Conservation (phyloP, 2,329 filamentous ascomycete species). For the Xylaria sp. region DNA sequence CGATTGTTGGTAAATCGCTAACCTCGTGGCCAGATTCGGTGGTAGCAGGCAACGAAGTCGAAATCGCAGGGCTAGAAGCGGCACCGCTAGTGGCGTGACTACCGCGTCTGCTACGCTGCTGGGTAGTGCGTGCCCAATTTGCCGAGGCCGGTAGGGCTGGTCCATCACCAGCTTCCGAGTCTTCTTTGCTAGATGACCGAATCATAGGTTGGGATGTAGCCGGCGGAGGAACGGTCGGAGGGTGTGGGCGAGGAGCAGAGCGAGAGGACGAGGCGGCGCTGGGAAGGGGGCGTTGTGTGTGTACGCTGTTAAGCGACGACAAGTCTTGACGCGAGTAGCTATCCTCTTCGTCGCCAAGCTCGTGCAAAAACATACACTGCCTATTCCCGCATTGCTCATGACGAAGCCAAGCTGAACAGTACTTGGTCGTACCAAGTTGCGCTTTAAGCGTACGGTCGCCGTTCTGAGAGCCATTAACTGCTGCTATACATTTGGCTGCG, state of each 20-base stretch:
- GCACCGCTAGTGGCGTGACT: constrained; percentile 86
- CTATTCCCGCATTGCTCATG: constrained; percentile 95
- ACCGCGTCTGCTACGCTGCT: constrained; percentile 73
- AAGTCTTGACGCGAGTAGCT: constrained; percentile 95
- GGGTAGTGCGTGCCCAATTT: constrained; percentile 85
- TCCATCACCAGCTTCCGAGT: constrained; percentile 77
- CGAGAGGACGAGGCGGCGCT: constrained; percentile 64
- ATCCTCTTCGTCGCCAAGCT: constrained; percentile 97
- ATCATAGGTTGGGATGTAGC: constrained; percentile 72
- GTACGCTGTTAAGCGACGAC: constrained; percentile 92
- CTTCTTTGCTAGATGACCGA: constrained; percentile 82
- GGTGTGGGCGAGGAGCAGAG: constrained; percentile 64
- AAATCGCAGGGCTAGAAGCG: constrained; percentile 83
- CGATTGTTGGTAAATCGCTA: constrained; percentile 51
- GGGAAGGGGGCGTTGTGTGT: constrained; percentile 76
- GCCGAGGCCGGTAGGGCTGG: constrained; percentile 94
- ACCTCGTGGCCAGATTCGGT: constrained; percentile 62
- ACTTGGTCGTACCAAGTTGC: constrained; percentile 91
- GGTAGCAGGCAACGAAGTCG: constrained; percentile 65
- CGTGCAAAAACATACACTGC: constrained; percentile 98
- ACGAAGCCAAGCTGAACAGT: constrained; percentile 95
- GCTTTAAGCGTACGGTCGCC: constrained; percentile 86
- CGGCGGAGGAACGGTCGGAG: constrained; percentile 52
- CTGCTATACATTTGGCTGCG: constrained; percentile 87
- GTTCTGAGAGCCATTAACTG: constrained; percentile 92